Conservation (phyloP, 768 basidiomycete species). For the Boletus rufocinnamomeus region DNA sequence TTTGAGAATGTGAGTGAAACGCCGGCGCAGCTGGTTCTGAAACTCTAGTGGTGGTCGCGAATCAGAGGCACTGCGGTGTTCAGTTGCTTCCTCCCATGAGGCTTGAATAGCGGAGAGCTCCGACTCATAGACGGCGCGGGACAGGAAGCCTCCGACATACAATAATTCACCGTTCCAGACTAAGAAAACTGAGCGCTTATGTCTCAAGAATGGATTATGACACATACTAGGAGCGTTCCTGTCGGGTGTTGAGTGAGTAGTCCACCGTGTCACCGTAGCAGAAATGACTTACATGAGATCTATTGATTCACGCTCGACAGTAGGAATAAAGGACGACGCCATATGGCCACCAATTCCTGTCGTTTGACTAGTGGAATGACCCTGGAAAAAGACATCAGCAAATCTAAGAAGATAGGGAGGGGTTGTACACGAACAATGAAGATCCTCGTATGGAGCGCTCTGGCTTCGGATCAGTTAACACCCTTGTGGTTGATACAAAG, state of each 20-base stretch:
- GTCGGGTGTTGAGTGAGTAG: neutral
- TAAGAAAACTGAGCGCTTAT: conserved; percentile 22
- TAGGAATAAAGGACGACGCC: conserved; percentile 12
- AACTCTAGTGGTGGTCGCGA: conserved; percentile 40
- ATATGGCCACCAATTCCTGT: too few species aligned
- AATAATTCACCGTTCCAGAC: conserved; percentile 83
- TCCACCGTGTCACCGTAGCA: neutral
- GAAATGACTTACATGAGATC: conserved; percentile 11
- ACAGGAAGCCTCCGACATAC: conserved; percentile 8
- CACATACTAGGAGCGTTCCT: neutral
- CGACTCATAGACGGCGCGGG: conserved; percentile 8
- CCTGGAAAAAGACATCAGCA: neutral
- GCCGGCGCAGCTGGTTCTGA: conserved; percentile 51
- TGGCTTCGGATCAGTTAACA: conserved; percentile 28
- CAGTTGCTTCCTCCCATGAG: conserved; percentile 58
- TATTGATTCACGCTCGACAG: conserved; percentile 15
- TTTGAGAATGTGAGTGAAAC: conserved; percentile 77
- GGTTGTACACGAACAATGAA: conserved; percentile 64
- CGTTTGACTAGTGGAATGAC: conserved; percentile 14
- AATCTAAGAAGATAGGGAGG: neutral
- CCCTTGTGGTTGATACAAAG: neutral
- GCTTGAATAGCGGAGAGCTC: conserved; percentile 20
- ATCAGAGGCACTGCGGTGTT: neutral
- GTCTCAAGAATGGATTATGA: too few species aligned
- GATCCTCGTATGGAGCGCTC: conserved; percentile 64